Conservation (phyloP, 345 rosid species). For the Gossypioides kirkii region DNA sequence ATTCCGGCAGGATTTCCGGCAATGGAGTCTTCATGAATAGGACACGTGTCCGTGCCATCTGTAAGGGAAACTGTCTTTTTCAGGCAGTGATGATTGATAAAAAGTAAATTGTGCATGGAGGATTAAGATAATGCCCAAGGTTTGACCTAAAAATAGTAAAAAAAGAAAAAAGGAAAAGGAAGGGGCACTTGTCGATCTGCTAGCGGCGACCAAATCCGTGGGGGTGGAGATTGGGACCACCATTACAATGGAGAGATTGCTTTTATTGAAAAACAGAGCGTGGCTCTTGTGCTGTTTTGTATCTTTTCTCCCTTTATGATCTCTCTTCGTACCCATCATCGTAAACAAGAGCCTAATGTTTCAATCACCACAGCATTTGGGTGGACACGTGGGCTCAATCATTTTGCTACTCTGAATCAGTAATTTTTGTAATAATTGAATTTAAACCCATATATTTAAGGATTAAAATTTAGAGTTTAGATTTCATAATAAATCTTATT, state of each 20-base stretch:
- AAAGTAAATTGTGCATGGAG: constrained; percentile 31
- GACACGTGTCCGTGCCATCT: constrained; percentile 37
- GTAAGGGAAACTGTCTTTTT: constrained; percentile 25
- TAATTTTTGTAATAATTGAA: too few species aligned
- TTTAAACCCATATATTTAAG: too few species aligned
- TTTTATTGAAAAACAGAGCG: constrained; percentile 32
- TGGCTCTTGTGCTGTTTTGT: constrained; percentile 35
- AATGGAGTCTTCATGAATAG: not conserved
- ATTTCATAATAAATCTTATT: too few species aligned
- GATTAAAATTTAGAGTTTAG: too few species aligned
- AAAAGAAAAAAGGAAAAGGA: not conserved
- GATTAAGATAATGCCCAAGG: constrained; percentile 14
- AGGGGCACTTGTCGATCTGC: constrained; percentile 21
- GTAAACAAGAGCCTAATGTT: constrained; percentile 14
- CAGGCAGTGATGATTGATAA: constrained; percentile 19
- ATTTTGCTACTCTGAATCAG: not conserved
- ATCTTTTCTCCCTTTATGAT: constrained; percentile 9
- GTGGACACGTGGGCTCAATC: constrained; percentile 36
- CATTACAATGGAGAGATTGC: not conserved
- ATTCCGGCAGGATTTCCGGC: constrained; percentile 28
- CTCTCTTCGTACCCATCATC: not conserved
- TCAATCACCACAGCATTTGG: constrained; percentile 11
- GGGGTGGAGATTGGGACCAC: constrained; percentile 20
- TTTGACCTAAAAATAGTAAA: constrained; percentile 19
- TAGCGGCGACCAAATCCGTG: not conserved